Conservation (phyloP, 2,329 filamentous ascomycete species). For the Xylaria arbuscula region DNA sequence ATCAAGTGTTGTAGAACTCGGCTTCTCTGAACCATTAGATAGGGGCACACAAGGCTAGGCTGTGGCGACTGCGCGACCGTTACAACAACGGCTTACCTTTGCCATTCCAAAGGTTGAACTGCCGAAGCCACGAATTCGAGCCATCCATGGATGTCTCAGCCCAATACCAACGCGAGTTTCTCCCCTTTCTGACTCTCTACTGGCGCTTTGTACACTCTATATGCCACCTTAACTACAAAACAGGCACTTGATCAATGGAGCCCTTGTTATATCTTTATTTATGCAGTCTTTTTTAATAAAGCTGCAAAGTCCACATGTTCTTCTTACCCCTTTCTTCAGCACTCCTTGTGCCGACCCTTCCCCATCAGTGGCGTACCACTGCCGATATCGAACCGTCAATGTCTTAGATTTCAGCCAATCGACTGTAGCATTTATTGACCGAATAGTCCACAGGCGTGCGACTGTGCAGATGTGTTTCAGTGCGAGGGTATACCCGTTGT, state of each 20-base stretch:
- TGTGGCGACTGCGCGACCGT: constrained; percentile 1
- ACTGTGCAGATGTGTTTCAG: constrained; percentile 8
- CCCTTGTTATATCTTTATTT: no score
- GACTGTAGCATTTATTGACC: background rate
- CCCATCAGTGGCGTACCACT: constrained; percentile 8
- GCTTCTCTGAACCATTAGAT: constrained; percentile 1
- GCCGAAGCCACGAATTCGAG: constrained; percentile 12
- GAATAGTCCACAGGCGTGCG: background rate
- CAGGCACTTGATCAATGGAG: no score
- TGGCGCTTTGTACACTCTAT: no score
- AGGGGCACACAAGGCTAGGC: background rate
- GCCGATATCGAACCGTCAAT: constrained; percentile 9
- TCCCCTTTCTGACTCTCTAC: background rate
- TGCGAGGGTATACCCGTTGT: constrained; percentile 6
- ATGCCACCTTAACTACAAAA: background rate
- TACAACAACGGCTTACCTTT: background rate
- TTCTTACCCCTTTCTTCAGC: background rate
- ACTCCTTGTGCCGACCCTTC: constrained; percentile 8
- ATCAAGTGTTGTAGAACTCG: background rate
- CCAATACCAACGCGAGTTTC: background rate
- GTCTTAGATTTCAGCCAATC: constrained; percentile 17
- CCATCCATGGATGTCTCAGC: constrained; percentile 8
- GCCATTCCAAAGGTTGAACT: background rate
- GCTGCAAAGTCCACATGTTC: no score
- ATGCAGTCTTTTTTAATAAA: no score